Percentiles rank a stretch among this genome's conserved stretches.
Conservation (phyloP, 306 rosid species). For the Castanea crenata region DNA sequence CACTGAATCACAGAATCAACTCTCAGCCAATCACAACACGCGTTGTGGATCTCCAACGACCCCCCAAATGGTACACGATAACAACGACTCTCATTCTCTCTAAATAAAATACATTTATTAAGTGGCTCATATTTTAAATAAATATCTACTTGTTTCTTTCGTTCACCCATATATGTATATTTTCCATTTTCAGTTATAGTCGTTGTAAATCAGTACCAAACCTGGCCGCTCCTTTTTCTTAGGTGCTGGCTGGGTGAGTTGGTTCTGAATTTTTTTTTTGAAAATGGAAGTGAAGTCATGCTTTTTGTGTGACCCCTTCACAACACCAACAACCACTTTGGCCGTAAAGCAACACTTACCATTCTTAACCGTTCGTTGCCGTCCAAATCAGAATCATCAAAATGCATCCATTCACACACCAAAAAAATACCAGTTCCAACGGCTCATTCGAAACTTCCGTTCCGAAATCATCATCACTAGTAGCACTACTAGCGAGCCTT, state of each 20-base stretch:
- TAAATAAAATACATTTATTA: constrained; percentile 3
- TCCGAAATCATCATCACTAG: no score
- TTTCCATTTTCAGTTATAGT: not conserved
- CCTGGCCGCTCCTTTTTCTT: not conserved
- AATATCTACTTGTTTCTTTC: not conserved
- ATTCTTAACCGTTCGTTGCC: constrained; percentile 5
- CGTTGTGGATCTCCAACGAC: not conserved
- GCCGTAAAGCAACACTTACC: not conserved
- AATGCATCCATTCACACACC: not conserved
- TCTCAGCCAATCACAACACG: constrained; percentile 1
- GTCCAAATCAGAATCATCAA: not conserved
- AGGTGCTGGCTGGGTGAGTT: not conserved
- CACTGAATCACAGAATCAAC: not conserved
- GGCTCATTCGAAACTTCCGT: constrained; percentile 21
- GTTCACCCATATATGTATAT: not conserved
- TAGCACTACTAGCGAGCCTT: constrained; percentile 8
- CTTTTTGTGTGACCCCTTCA: constrained; percentile 30
- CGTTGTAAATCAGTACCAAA: no score
- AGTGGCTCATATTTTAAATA: constrained; percentile 29
- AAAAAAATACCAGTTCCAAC: constrained; percentile 13
- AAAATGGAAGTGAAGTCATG: constrained; percentile 32
- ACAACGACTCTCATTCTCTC: constrained; percentile 4
- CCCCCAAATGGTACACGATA: not conserved
- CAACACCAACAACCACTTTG: constrained; percentile 21
- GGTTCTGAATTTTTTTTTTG: not conserved